Evolutionary conservation across 129 eudicot species (phyloP), one percentile per base, ranked within the genome.

Genomic region (Centella asiatica): DNA sequence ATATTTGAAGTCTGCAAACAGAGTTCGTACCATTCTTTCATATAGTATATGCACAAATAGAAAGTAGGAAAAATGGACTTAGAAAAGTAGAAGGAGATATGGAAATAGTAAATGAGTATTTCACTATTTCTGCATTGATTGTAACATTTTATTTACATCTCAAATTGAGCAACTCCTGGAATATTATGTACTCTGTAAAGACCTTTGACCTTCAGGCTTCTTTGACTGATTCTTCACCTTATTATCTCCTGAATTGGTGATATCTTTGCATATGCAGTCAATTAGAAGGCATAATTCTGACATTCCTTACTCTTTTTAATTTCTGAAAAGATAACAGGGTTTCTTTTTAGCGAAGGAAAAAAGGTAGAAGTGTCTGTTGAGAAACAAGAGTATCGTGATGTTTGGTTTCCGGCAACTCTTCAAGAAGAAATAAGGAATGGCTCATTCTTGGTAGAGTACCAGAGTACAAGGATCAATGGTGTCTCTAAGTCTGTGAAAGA

Each of bases 361-460:
- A 71, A 75, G 69, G 97, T 83, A 18, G 97, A 90, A 69, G 89
- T 90, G 52, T 83, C 77, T 14, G 70, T 85, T 62, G 83, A 81
- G 49, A 60, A 29, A 25, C 83, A 74, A 65, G 75, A 65, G 55
- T 60, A 37, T 36, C 67, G 69, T 24, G 93, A 78, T 42, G 84
- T 67, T 57, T 89, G 97, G 97, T 85, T 85, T 71, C 92, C 95
- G 18, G 92, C 88, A 33, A 83, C 82, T 24, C 66, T 89, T 24
- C 60, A 72, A 20, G 68, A 78, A 66, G 72, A 71, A 44, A 34
- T 42, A 15, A 81, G 76, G 31, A 62, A 78, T 33, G 73, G 69
- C 57, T 39, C 66, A 14, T 82, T 82, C 74, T 47, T 78, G 62
- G 90, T 81, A 29, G 88, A 82, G 78, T 78, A 78, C 57, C 75